These are phyloP conservation scores for Phytophthora macrochlamydospora DNA, from an alignment of 352 stramenopile genomes.

Conservation along the genomic window DNA sequence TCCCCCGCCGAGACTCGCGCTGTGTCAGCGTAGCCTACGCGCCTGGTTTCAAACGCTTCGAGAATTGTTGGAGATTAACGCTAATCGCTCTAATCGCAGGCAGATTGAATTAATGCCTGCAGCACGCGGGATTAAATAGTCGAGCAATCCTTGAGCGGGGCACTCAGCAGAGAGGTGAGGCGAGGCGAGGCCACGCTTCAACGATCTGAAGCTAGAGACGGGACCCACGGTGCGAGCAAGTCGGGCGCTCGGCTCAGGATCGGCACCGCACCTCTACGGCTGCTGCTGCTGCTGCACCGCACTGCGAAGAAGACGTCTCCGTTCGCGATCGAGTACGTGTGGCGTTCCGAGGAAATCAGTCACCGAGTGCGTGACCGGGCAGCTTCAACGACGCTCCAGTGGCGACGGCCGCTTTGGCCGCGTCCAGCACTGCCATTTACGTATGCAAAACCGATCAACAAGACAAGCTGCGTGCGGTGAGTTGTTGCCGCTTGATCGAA, in stretches of 20 bases:
- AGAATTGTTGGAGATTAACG: too few relatives aligned
- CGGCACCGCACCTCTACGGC: not conserved
- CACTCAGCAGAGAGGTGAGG: not conserved
- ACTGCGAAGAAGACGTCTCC: too few relatives aligned
- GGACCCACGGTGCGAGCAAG: not conserved
- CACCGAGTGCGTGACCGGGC: not conserved
- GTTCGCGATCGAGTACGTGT: not conserved
- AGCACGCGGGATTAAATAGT: not conserved
- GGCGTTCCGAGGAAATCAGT: not conserved
- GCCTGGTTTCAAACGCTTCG: too few relatives aligned
- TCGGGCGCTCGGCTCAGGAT: not conserved
- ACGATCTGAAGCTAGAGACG: not conserved
- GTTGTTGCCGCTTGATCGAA: too few relatives aligned
- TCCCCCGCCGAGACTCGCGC: too few relatives aligned
- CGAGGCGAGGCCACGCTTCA: not conserved
- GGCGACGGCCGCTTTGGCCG: too few relatives aligned
- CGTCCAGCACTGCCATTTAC: too few relatives aligned
- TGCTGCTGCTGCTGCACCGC: not conserved
- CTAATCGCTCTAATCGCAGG: not conserved
- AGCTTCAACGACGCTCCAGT: not conserved
- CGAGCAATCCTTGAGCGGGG: not conserved
- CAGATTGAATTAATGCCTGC: not conserved
- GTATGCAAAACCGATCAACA: too few relatives aligned
- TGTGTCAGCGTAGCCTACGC: too few relatives aligned
- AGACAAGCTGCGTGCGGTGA: too few relatives aligned